Base-by-base conservation (phyloP, 176 grass and related monocot species). In the Aechmea fasciata region DNA sequence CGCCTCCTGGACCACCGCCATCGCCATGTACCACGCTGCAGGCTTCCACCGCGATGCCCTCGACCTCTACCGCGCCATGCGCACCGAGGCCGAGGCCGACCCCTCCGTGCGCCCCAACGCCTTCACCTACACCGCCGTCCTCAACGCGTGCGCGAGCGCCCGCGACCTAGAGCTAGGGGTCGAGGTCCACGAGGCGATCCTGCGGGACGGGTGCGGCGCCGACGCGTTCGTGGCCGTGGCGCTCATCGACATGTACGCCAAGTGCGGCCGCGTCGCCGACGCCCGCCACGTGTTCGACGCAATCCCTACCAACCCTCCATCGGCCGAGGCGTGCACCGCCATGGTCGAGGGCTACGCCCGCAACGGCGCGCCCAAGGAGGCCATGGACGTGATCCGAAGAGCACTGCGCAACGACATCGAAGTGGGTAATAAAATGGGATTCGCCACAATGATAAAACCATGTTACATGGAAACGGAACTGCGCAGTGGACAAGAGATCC, bases 161-260 rank as follows among this genome's bases (percentile, higher is more conserved):
- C n/a, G 48, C 23, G 74, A 77, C 13, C 15, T 77, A 4, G 74
- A 77, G n/a, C 51, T 77, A 11, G 74, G 74, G 11, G 41, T 41
- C 18, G 12, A 18, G n/a, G 57, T 77, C 33, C 65, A 77, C 14
- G 51, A 69, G 22, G 74, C 67, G n/a, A 13, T 68, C 3, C 28
- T 57, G 51, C 41, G 29, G 65, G 64, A 50, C 13, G 65, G 65
- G 47, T 77, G 65, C 10, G 74, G 68, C 47, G 3, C 3, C 10
- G 74, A 77, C 57, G 65, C 23, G 52, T 77, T 68, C 25, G 52
- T 68, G 10, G 15, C 28, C 11, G 74, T 77, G 13, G 65, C 74
- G n/a, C 28, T 77, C 51, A 69, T 77, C 1, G 74, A 77, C 52
- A 77, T 77, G 65, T 77, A 77, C 3, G 51, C 65, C 23, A 77